These are phyloP conservation scores for Albifimbria verrucaria DNA, from an alignment of 2,329 filamentous ascomycete species.

Conservation along the genomic window DNA sequence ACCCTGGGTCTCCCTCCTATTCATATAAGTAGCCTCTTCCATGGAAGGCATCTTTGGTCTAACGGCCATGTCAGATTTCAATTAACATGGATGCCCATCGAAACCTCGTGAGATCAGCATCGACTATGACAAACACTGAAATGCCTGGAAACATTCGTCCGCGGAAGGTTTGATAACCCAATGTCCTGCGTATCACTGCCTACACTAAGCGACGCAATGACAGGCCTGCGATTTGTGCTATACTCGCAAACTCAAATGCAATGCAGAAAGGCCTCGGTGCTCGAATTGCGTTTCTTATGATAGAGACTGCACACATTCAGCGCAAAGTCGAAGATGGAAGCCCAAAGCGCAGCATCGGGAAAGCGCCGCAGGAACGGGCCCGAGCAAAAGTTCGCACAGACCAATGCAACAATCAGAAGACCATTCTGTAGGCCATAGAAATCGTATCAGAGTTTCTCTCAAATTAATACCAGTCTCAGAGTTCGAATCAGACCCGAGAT, in stretches of 20 bases:
- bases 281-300: slow-evolving; percentile 36
- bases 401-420: background rate
- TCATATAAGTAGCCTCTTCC: background rate
- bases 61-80: background rate
- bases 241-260: slow-evolving; percentile 37
- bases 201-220: slow-evolving; percentile 12
- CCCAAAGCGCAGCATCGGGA: slow-evolving; percentile 9
- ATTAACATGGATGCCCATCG: background rate
- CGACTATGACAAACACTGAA: slow-evolving; percentile 6
- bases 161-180: slow-evolving; percentile 2
- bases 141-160: background rate
- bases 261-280: slow-evolving; percentile 32
- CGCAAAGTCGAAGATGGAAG: slow-evolving; percentile 14
- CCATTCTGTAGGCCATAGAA: background rate
- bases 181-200: slow-evolving; percentile 4
- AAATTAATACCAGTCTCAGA: background rate
- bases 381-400: background rate
- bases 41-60: background rate
- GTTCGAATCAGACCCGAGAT: background rate
- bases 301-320: slow-evolving; percentile 10
- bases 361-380: slow-evolving; percentile 7
- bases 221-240: slow-evolving; percentile 34
- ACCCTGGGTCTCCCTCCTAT: background rate
- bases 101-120: slow-evolving; percentile 7
- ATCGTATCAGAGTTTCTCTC: background rate